Percentiles rank a stretch among this genome's conserved stretches.
These are phyloP conservation scores for Torulaspora indica DNA, from an alignment of 805 yeast species.

Conservation along the genomic window DNA sequence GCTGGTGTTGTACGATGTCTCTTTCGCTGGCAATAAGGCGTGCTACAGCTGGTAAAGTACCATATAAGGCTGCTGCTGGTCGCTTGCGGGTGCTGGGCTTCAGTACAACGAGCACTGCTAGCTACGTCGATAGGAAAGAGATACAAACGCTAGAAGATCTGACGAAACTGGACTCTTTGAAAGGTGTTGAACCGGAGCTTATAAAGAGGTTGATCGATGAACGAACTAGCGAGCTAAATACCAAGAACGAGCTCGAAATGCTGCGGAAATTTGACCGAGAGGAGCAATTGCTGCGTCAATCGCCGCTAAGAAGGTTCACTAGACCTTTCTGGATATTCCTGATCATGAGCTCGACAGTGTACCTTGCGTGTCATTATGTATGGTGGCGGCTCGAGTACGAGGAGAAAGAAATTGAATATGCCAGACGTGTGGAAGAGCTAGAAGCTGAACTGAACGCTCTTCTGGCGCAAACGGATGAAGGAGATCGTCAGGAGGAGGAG, in stretches of 20 bases:
- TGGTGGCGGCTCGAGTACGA: slow-evolving; percentile 34
- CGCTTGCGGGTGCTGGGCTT: not conserved
- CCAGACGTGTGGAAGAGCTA: slow-evolving; percentile 17
- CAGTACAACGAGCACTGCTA: not conserved
- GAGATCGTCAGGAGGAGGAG: not conserved
- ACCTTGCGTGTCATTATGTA: slow-evolving; percentile 24
- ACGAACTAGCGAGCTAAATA: slow-evolving; percentile 30
- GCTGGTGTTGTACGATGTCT: not conserved
- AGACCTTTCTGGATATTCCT: slow-evolving; percentile 34
- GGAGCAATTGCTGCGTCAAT: slow-evolving; percentile 16
- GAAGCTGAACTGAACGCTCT: slow-evolving; percentile 21
- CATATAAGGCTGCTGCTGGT: not conserved
- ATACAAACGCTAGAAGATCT: slow-evolving; percentile 33
- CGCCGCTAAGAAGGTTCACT: slow-evolving; percentile 23
- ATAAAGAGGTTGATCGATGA: slow-evolving; percentile 31
- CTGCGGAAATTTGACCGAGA: slow-evolving; percentile 24
- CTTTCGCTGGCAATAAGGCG: not conserved
- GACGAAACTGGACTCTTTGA: slow-evolving; percentile 29
- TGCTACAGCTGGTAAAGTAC: not conserved
- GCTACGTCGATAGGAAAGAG: slow-evolving; percentile 7
- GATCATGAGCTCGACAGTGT: slow-evolving; percentile 32
- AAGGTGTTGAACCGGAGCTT: slow-evolving; percentile 34
- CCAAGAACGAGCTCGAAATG: slow-evolving; percentile 28
- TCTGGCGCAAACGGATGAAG: slow-evolving; percentile 1
- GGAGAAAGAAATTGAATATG: slow-evolving; percentile 25